Base-by-base conservation (phyloP, 2,329 filamentous ascomycete genomes). In the Alternaria solani region DNA sequence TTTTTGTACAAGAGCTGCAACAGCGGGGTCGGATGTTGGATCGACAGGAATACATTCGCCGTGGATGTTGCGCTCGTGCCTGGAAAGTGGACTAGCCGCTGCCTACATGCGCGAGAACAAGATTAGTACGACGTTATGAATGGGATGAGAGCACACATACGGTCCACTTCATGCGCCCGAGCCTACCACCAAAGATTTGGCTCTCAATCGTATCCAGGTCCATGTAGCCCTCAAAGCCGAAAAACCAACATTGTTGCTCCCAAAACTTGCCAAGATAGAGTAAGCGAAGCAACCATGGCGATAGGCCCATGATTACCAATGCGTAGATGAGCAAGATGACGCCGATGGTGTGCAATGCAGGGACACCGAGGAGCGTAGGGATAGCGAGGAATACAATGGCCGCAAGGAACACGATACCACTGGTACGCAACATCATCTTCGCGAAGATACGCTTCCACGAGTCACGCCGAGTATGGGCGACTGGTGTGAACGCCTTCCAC, bases 211-310 rank as follows among this genome's bases (percentile, higher is more conserved):
- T 71, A 5, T 68, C 70, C 12, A 81, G 64, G n/a, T 74, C 64
- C 62, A 81, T 72, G 59, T 81, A 76, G 0, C 80, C 80, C 54
- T 81, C 79, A 23, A 82, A 76, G 3, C 80, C 81, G 58, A 82
- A 81, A 48, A 83, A 69, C 75, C 78, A 81, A 16, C 81, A 75
- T 55, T 81, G 79, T 8, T 76, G 73, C 8, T 66, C 68, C 78
- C 77, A 81, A 51, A 80, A 69, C 59, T 81, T 81, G 32, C 78
- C 79, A 1, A 71, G 64, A 41, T 81, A 81, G 4, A 81, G 61
- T n/a, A 72, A 43, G 7, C 71, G 67, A 9, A 82, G 68, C 6
- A 81, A 55, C 51, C 70, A 75, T 7, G 79, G 79, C 1, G 72
- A 71, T 1, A 73, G 41, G 0, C 71, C 65, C 34, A 79, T 72